Base-by-base conservation (phyloP, 2,329 filamentous ascomycete genomes). In the Nectriaceae sp. region DNA sequence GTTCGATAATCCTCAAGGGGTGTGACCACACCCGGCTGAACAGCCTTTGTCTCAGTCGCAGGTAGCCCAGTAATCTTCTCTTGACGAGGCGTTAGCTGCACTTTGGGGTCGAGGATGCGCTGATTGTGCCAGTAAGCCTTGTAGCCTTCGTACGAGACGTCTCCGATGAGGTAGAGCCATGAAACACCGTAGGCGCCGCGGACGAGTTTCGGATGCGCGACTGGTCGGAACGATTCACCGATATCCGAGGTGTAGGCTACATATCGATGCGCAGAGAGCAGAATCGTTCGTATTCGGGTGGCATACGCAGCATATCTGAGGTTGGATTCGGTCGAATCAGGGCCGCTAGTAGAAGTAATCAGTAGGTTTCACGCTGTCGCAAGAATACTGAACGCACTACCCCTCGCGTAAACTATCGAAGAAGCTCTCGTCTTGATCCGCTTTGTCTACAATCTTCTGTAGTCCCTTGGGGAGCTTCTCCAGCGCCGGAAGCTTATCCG, bases 231-330 rank as follows among this genome's bases (percentile, higher is more conserved):
- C 0, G 89, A 95, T 71, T 99, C 94, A 67, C 94, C 94, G 55
- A 99, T 93, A 64, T 97, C 93, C 18, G 87, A 92, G 0, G 94
- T 97, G 69, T 99, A 99, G 47, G 94, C 94, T 41, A 99, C 91
- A 65, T 99, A 99, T 63, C 94, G 87, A 65, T 97, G 94, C 4
- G 92, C 92, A 15, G 89, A 90, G 59, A 92, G 76, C 63, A 99
- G 84, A 57, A 97, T 89, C 6, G 92, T 96, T 53, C 90, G 85
- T 54, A 94, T 75, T 41, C 94, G 86, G 51, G 86, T 84, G 40
- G 90, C 90, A 72, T 99, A 99, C 59, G 89, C 94, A 48, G 92
- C 93, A 73, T 97, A 99, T 64, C 94, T 88, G 63, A 96, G 75
- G 59, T 84, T 87, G 59, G 85, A 88, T 46, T 97, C 90, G 50